These are phyloP conservation scores for Malus asiatica DNA, from an alignment of 306 rosid genomes.

Conservation along the genomic window DNA sequence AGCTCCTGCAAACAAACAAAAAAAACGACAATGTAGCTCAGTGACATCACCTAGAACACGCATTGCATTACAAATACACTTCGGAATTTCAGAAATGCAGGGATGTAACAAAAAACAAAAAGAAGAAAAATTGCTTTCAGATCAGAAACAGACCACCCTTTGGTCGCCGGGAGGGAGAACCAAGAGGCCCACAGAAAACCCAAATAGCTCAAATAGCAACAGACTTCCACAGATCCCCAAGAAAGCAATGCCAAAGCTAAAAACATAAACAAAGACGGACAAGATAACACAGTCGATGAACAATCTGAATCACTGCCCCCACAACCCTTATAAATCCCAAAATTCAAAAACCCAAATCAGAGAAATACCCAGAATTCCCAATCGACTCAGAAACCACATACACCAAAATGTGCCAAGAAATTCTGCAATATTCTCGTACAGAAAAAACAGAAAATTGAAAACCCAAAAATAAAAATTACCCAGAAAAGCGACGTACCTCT, in stretches of 20 bases:
- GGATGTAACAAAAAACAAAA: neutral
- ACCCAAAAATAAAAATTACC: neutral
- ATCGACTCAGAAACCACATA: constrained; percentile 11
- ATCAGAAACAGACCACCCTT: constrained; percentile 6
- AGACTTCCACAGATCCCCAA: constrained; percentile 12
- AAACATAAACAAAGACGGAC: constrained; percentile 4
- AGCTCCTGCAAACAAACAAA: neutral
- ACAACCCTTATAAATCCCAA: neutral
- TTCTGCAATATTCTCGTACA: neutral
- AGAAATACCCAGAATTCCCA: neutral
- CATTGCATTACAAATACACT: neutral
- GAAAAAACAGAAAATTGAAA: neutral
- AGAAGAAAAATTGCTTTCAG: constrained; percentile 1
- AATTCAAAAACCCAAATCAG: neutral
- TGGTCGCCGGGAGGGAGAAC: neutral
- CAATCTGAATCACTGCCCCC: constrained; percentile 3
- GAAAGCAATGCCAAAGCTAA: constrained; percentile 25
- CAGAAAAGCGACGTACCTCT: neutral
- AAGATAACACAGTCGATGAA: neutral
- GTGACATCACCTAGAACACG: neutral
- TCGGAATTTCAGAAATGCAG: neutral
- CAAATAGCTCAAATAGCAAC: constrained; percentile 2
- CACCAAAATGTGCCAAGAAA: constrained; percentile 10
- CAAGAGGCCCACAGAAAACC: neutral
- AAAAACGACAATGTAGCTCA: constrained; percentile 8